phyloP scores from a whole-genome alignment of 2,329 filamentous ascomycete species.

The Lasiodiplodia citricola region DNA sequence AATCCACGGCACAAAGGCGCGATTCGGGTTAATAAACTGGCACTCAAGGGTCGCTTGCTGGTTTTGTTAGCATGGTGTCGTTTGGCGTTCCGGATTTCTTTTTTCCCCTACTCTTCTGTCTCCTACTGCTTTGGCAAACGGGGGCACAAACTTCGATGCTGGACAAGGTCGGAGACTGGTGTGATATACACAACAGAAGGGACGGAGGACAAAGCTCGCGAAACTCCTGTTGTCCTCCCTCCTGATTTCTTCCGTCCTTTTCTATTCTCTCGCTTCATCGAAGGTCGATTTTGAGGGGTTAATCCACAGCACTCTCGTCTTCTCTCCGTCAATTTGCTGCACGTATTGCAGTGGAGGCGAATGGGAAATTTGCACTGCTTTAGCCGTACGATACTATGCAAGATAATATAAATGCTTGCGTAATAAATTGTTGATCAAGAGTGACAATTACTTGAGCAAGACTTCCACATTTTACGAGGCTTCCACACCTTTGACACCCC shows the following conservation, averaged over 20 bases:
- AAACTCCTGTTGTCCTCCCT: not conserved
- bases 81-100: not conserved
- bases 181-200: not conserved
- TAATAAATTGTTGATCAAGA: no score
- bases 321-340: no score
- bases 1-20: not conserved
- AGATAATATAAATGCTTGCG: no score
- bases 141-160: not conserved
- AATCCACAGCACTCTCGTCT: no score
- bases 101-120: not conserved
- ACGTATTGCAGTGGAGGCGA: no score
- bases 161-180: not conserved
- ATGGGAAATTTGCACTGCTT: no score
- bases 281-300: no score
- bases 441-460: no score
- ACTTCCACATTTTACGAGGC: no score
- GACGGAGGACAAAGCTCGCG: not conserved
- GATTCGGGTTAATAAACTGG: not conserved
- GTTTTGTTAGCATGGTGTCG: conserved; percentile 2
- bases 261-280: no score
- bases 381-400: no score
- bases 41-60: not conserved
- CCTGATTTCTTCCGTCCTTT: not conserved
- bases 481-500: no score
- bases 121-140: not conserved